Base-by-base conservation (phyloP, 768 basidiomycete genomes). In the Russula vinacea region DNA sequence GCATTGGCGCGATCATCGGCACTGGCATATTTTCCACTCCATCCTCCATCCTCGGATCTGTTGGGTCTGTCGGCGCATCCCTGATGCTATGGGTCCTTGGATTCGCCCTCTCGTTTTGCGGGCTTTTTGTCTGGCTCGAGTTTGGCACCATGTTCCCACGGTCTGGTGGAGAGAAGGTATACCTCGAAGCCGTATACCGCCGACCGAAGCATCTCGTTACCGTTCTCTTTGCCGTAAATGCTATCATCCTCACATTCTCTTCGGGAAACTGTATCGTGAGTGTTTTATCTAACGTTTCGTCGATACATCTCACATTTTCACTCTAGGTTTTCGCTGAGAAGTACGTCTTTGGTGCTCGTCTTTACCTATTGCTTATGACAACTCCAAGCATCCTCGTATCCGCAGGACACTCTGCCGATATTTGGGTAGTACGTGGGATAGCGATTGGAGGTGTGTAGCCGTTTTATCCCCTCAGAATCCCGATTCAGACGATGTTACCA, bases 21-120 rank as follows among this genome's bases (percentile, higher is more conserved):
- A 86, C 84, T 0, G 84, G 84, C 22, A 85, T 86, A 64, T 86
- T 86, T 72, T 82, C 83, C 0, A 85, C 84, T 0, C 85, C 84
- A 0, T 84, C 83, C 0, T 83, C 81, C 1, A 85, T 86, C 68
- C 77, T 86, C 44, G 77, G 71, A 0, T 81, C 81, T 0, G 84
- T 85, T 0, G 81, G 81, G 16, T 84, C 83, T 5, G 74, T 85
- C n/a, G 85, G 84, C n/a, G 83, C 84, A 1, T 84, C 83, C 0
- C 74, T 86, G 57, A 79, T 85, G 79, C 80, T 85, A 19, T 86
- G 84, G 85, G 81, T 85, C 2, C 79, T 85, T 44, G 85, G 84
- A 6, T 84, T 85, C 66, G 67, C 78, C 0, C 76, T 86, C 2
- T 84, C 84, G 0, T 81, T 81, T 65, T 86, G 83, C 56, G 84